Conservation (phyloP, 2,329 filamentous ascomycete species). For the Paecilomyces formosus region DNA sequence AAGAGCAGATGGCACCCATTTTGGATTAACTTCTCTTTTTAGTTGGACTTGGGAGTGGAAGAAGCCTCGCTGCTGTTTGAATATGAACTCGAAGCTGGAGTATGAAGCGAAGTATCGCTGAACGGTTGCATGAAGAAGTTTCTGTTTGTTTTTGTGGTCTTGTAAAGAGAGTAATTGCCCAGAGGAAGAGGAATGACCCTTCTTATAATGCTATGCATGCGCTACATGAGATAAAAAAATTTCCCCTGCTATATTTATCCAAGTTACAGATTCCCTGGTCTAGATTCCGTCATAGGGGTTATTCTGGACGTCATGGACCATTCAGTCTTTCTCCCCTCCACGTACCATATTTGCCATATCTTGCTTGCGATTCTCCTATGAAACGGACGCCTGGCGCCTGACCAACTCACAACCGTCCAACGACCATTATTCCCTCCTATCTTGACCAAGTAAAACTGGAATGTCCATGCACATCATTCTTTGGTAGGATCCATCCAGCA, state of each 20-base stretch:
- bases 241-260: neutral
- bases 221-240: neutral
- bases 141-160: neutral
- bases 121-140: neutral
- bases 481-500: neutral
- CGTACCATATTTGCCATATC: neutral
- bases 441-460: neutral
- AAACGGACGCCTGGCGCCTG: neutral
- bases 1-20: slow-evolving; percentile 80
- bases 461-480: neutral
- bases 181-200: neutral
- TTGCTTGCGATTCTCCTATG: neutral
- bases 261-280: slow-evolving; percentile 3
- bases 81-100: neutral
- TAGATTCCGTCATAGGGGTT: slow-evolving; percentile 2
- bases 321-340: neutral
- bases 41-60: neutral
- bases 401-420: neutral
- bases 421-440: neutral
- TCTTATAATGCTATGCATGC: neutral
- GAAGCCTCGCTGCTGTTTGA: neutral
- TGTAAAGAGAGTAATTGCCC: neutral
- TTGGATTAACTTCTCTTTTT: slow-evolving; percentile 24
- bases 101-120: neutral
- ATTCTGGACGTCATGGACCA: slow-evolving; percentile 1